Evolutionary conservation across 2,329 filamentous ascomycete species (phyloP), one percentile per base, ranked within the genome.

Genomic region (Pyrenochaeta sp.): DNA sequence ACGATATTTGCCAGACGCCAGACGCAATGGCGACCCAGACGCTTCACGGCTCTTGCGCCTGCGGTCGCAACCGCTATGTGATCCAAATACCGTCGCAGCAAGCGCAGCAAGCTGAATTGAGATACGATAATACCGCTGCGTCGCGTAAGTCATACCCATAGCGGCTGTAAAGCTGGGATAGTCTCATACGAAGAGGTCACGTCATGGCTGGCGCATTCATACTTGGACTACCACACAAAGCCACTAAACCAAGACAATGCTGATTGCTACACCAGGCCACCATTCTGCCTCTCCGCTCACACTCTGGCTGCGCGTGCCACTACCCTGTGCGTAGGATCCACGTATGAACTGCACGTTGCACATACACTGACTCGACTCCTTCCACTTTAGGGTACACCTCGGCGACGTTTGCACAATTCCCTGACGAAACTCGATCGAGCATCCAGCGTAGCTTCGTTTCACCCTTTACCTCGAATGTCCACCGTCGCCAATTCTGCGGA

Each of bases 51-150:
- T 86, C 88, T 64, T 97, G 93, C 81, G 88, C 90, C 52, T 97
- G 93, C 77, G 92, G 93, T 56, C 88, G 93, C 60, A 96, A 95
- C 72, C 85, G 89, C 72, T 97, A 96, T 79, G 83, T 88, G 56
- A 87, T 97, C 66, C 79, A 86, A 45, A 83, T 94, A 25, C 92
- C 92, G 40, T 78, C 80, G 39, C 80, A 87, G 34, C 79, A 84
- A 50, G 87, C 89, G 15, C 84, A 88, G 65, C 87, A 96, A 24
- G 86, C 92, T 61, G 74, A 77, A 54, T 42, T 77, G 56, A 65
- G 68, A 52, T 95, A 96, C 74, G 90, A 92, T 77, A 88, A 88
- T 37, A 86, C 87, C 58, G 82, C 83, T 54, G 81, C 84, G 39
- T 90, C 91, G 69, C 88, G 93, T 96, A 87, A 79, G 91, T 85